phyloP scores from a whole-genome alignment of 768 basidiomycete genomes.

The Piloderma croceum region DNA sequence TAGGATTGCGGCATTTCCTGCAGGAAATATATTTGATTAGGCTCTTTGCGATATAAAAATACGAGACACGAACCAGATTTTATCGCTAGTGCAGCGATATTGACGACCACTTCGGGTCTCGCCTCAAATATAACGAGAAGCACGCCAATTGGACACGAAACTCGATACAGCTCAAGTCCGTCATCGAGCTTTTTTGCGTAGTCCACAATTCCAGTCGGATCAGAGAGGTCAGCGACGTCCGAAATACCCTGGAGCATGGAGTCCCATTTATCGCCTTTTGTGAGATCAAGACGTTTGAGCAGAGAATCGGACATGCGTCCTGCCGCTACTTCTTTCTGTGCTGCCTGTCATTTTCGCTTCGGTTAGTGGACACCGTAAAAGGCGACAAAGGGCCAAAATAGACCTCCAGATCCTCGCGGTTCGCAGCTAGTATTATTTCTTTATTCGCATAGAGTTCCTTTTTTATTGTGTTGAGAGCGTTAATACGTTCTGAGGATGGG shows the following conservation, averaged over 20 bases:
- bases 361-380: neutral
- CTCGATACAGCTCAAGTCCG: slow-evolving; percentile 80
- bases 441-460: slow-evolving; percentile 60
- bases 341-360: slow-evolving; percentile 44
- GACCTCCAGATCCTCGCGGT: slow-evolving; percentile 75
- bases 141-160: slow-evolving; percentile 95
- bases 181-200: slow-evolving; percentile 92
- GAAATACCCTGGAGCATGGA: slow-evolving; percentile 86
- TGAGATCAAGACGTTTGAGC: slow-evolving; percentile 80
- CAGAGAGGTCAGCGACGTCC: slow-evolving; percentile 80
- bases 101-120: slow-evolving; percentile 94
- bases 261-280: slow-evolving; percentile 83
- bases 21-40: neutral
- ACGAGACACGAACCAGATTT: slow-evolving; percentile 70
- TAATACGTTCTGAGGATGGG: slow-evolving; percentile 56
- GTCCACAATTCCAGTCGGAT: slow-evolving; percentile 80
- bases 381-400: slow-evolving; percentile 11
- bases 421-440: slow-evolving; percentile 71
- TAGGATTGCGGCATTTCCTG: slow-evolving; percentile 94
- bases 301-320: slow-evolving; percentile 82
- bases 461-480: slow-evolving; percentile 67
- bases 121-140: slow-evolving; percentile 96
- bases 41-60: neutral
- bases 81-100: slow-evolving; percentile 92
- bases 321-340: slow-evolving; percentile 68